Evolutionary conservation across 345 rosid genomes (phyloP), one percentile per base, ranked within the genome.

Genomic region (Murraya koenigii): DNA sequence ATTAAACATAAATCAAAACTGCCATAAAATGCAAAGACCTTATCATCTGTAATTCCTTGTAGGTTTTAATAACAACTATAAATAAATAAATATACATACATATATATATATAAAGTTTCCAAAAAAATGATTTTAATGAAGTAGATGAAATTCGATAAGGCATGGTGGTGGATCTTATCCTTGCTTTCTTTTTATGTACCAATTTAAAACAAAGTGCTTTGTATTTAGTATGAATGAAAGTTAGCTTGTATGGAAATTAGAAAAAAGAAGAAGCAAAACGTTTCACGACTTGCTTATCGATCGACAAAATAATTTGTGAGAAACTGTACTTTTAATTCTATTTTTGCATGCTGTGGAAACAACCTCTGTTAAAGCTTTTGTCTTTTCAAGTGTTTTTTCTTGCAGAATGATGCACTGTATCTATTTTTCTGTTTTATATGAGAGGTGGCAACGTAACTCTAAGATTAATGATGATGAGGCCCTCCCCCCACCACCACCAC

Each of bases 321-420:
- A 47, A 52, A 17, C 5, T 15, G 2, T 52, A 52, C 49, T 13
- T 52, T 17, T 52, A 5, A 13, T 41, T 59, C 44, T 75, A 22
- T 64, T 75, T 49, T 63, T 71, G 71, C 20, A 63, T 60, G 54
- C 54, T 60, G 71, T 61, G 65, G 65, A 52, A 75, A 44, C 15
- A 65, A 64, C 49, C 41, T 32, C 32, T 14, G 14, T 9, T 6
- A 32, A 4, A 14, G 20, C 28, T 7, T 7, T 63, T 74, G 39
- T 77, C 33, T 36, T 56, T 23, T 56, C 62, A 6, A 35, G 66
- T 3, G 8, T 4, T 66, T 79, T 44, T 66, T 66, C 66, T 55
- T 78, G 81, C 72, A 73, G 41, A 39, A 73, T 66, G 44, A 73
- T 66, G 44, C 81, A 58, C 0, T 66, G 81, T 41, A 79, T 26